Evolutionary conservation across 2,329 filamentous ascomycete genomes (phyloP).

Genomic region (Thyridium curvatum): DNA sequence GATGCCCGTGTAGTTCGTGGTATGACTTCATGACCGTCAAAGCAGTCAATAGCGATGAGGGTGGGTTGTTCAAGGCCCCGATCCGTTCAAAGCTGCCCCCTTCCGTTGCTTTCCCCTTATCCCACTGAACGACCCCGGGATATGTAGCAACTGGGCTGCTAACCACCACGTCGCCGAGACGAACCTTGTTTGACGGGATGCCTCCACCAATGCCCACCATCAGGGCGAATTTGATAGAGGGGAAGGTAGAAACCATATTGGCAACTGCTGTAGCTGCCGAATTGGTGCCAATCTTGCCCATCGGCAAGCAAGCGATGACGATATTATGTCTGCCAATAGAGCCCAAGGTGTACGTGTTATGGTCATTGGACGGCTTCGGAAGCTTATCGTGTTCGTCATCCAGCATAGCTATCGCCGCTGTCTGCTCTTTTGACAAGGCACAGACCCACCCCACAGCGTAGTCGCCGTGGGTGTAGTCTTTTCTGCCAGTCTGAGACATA

Average conservation of each 20-base stretch:
- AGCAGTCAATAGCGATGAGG: conserved; percentile 1
- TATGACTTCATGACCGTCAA: background rate
- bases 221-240: conserved; percentile 19
- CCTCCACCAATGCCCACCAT: conserved; percentile 29
- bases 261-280: conserved; percentile 18
- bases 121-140: conserved; percentile 18
- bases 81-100: conserved; percentile 7
- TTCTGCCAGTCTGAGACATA: too few species aligned
- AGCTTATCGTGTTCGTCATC: conserved; percentile 7
- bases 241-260: conserved; percentile 21
- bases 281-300: conserved; percentile 15
- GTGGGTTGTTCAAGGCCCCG: conserved; percentile 3
- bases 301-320: conserved; percentile 21
- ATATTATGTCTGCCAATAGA: conserved; percentile 24
- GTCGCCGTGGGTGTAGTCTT: background rate
- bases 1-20: conserved; percentile 8
- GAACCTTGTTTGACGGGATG: conserved; percentile 24
- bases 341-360: conserved; percentile 24
- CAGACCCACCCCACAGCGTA: conserved; percentile 6
- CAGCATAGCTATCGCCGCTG: conserved; percentile 7
- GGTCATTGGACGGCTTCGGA: conserved; percentile 8
- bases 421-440: conserved; percentile 5
- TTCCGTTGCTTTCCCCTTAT: conserved; percentile 15
- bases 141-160: conserved; percentile 10
- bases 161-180: conserved; percentile 25